These are phyloP conservation scores for Nepenthes gracilis DNA, from an alignment of 148 eudicot genomes.

Conservation along the genomic window DNA sequence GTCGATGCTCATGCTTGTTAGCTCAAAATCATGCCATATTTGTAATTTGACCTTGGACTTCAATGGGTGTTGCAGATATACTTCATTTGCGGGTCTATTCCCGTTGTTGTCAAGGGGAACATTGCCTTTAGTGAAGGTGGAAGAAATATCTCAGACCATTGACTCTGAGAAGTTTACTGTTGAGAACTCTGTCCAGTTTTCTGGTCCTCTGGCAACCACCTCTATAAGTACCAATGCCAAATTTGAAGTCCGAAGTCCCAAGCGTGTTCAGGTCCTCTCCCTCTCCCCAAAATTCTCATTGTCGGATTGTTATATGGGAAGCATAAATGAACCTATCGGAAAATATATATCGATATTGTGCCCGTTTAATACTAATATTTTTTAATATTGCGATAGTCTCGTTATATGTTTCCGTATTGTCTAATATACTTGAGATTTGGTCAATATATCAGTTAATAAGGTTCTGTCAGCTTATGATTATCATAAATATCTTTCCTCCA, in stretches of 20 bases:
- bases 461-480: too few relatives aligned
- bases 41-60: neutral
- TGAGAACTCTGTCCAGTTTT: slow-evolving; percentile 66
- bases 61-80: slow-evolving; percentile 44
- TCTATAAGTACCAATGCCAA: slow-evolving; percentile 80
- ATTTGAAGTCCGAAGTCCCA: slow-evolving; percentile 90
- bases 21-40: too few relatives aligned
- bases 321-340: too few relatives aligned
- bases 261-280: slow-evolving; percentile 62
- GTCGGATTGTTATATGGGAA: too few relatives aligned
- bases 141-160: slow-evolving; percentile 89
- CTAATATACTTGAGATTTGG: too few relatives aligned
- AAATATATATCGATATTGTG: too few relatives aligned
- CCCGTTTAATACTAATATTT: too few relatives aligned
- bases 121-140: slow-evolving; percentile 57
- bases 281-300: neutral
- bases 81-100: slow-evolving; percentile 69
- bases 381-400: too few relatives aligned
- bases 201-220: slow-evolving; percentile 75
- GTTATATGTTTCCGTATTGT: too few relatives aligned
- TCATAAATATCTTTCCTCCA: too few relatives aligned
- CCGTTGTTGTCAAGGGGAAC: slow-evolving; percentile 58
- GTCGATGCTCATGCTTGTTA: too few relatives aligned
- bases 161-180: slow-evolving; percentile 70
- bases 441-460: too few relatives aligned